phyloP scores from a whole-genome alignment of 208 protist genomes.

The Naegleria gruberi region DNA sequence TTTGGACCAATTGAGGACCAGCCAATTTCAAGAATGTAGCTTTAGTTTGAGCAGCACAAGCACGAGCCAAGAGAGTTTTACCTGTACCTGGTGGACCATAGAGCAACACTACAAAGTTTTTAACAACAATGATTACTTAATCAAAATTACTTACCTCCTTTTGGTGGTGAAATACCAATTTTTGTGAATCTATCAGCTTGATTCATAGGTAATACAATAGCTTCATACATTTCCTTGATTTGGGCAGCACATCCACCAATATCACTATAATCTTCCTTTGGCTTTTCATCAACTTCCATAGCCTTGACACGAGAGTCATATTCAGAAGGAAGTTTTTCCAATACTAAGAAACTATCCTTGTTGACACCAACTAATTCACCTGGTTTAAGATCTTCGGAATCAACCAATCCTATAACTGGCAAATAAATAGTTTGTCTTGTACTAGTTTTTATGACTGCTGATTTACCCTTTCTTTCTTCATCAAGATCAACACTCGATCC shows the following conservation, averaged over 20 bases:
- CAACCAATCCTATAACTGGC: constrained; percentile 98
- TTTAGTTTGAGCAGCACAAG: constrained; percentile 96
- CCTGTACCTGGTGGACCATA: constrained; percentile 97
- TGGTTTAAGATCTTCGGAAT: constrained; percentile 85
- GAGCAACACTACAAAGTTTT: constrained; percentile 57
- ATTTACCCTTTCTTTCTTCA: constrained; percentile 70
- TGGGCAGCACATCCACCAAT: constrained; percentile 99
- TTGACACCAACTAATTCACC: constrained; percentile 99
- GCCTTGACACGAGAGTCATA: constrained; percentile 99
- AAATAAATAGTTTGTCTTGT: constrained; percentile 98
- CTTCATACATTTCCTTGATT: constrained; percentile 96
- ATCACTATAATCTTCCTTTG: constrained; percentile 97
- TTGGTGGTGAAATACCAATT: constrained; percentile 98
- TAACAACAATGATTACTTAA: background rate
- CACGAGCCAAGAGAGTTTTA: constrained; percentile 93
- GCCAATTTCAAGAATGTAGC: constrained; percentile 98
- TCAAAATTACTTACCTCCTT: constrained; percentile 82
- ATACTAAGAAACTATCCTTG: constrained; percentile 99
- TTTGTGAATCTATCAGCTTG: constrained; percentile 94
- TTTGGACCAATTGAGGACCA: constrained; percentile 97
- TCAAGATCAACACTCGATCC: constrained; percentile 59
- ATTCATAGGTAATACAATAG: constrained; percentile 98
- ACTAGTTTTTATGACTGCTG: constrained; percentile 97
- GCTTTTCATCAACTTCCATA: constrained; percentile 99
- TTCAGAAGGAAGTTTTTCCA: constrained; percentile 98